Percentiles rank a stretch among this genome's conserved stretches.
Evolutionary conservation across 23 red algal species (phyloP).

Genomic region (Agarophyton chilense): DNA sequence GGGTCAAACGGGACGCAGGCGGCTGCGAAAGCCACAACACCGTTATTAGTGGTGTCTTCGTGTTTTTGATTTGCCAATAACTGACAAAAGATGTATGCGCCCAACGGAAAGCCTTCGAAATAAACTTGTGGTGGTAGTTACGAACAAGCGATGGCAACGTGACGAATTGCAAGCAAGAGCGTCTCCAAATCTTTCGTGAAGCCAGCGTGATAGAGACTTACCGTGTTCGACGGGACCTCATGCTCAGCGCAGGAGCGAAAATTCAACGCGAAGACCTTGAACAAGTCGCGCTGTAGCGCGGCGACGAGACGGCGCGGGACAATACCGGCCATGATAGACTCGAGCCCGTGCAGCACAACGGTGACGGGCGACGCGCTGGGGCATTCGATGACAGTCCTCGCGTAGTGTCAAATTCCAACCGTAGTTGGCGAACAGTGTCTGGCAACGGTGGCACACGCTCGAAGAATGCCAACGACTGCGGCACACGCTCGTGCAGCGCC

Average conservation of each 20-base stretch:
- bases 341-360: constrained; percentile 88
- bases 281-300: constrained; percentile 32
- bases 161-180: constrained; percentile 48
- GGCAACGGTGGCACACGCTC: too few species aligned
- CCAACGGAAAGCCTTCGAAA: constrained; percentile 86
- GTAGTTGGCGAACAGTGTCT: not conserved
- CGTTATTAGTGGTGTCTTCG: constrained; percentile 2
- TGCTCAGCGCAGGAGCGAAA: constrained; percentile 78
- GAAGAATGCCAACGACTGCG: too few species aligned
- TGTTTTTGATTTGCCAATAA: constrained; percentile 61
- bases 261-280: constrained; percentile 84
- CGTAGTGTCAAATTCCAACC: not conserved
- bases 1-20: constrained; percentile 91
- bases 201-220: constrained; percentile 84
- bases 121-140: constrained; percentile 33
- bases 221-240: constrained; percentile 31
- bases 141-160: constrained; percentile 6
- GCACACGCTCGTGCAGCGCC: not conserved
- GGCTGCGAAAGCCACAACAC: constrained; percentile 73
- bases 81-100: constrained; percentile 86
- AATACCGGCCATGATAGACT: constrained; percentile 46
- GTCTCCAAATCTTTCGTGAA: constrained; percentile 82
- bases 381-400: not conserved
- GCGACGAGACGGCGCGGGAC: constrained; percentile 72
- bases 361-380: constrained; percentile 30